Conservation (phyloP, 306 rosid genomes). For the Inga laurina region DNA sequence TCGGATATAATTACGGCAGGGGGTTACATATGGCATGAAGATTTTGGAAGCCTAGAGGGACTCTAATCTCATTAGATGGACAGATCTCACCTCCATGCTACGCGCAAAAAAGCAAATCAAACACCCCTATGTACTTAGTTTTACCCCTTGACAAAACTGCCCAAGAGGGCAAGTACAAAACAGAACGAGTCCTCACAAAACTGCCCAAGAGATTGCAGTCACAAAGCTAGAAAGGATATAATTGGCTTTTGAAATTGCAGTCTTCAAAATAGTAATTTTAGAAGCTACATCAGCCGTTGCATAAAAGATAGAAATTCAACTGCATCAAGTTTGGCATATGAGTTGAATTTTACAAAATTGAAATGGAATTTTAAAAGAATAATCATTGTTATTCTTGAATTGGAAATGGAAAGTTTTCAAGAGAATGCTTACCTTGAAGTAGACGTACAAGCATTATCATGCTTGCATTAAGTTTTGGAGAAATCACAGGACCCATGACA, state of each 20-base stretch:
- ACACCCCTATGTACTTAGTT: not conserved
- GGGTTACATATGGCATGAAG: not conserved
- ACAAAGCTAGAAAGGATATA: not conserved
- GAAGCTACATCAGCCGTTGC: not conserved
- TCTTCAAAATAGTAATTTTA: not conserved
- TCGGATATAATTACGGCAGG: no score
- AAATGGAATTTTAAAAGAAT: not conserved
- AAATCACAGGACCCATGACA: slow-evolving; percentile 77
- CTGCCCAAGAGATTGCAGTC: no score
- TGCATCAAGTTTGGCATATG: not conserved
- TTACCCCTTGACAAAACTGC: not conserved
- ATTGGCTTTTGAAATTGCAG: not conserved
- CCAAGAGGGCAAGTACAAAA: not conserved
- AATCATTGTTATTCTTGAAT: not conserved
- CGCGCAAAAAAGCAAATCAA: slow-evolving; percentile 2
- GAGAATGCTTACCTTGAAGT: slow-evolving; percentile 61
- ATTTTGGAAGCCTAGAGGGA: not conserved
- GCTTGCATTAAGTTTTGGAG: slow-evolving; percentile 83
- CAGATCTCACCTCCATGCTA: not conserved
- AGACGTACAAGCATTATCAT: slow-evolving; percentile 79
- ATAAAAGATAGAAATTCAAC: not conserved
- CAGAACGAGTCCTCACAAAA: not conserved
- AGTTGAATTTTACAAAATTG: not conserved
- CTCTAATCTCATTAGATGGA: not conserved
- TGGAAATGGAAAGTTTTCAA: not conserved